Conservation (phyloP, 2,329 filamentous ascomycete species). For the Coniella vitis region DNA sequence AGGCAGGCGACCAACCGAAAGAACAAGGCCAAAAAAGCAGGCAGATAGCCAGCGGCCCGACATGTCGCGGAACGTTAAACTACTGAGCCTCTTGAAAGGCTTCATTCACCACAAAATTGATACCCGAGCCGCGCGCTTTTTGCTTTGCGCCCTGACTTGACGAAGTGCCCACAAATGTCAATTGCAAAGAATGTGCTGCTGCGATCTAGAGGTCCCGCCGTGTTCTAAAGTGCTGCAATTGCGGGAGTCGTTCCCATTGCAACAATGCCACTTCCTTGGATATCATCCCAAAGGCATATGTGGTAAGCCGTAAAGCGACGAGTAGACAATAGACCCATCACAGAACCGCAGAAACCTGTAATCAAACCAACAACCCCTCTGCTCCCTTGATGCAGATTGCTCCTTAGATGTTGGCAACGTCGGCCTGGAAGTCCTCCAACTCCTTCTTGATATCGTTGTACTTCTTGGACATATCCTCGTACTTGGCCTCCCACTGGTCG, state of each 20-base stretch:
- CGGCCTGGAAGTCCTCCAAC: constrained; percentile 79
- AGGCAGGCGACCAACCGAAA: constrained; percentile 68
- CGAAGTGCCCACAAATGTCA: constrained; percentile 13
- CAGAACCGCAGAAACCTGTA: constrained; percentile 6
- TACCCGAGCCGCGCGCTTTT: constrained; percentile 6
- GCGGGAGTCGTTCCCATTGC: constrained; percentile 10
- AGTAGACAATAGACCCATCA: constrained; percentile 7
- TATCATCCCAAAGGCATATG: constrained; percentile 5
- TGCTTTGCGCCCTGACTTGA: not conserved
- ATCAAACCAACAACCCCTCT: not conserved
- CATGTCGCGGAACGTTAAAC: not conserved
- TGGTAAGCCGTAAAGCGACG: not conserved
- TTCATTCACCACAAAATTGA: constrained; percentile 4
- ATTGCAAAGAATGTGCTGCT: constrained; percentile 12
- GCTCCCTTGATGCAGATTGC: constrained; percentile 1
- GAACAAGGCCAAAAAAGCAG: constrained; percentile 57
- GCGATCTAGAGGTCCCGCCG: constrained; percentile 8
- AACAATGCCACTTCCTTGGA: constrained; percentile 12
- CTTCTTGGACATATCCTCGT: constrained; percentile 95
- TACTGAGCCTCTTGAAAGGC: not conserved
- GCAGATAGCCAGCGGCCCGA: constrained; percentile 17
- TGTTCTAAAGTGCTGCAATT: constrained; percentile 15
- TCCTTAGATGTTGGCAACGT: constrained; percentile 85
- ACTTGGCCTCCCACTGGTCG: constrained; percentile 95
- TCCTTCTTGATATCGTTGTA: constrained; percentile 79